Evolutionary conservation across 345 rosid species (phyloP).

Genomic region (Heritiera littoralis): DNA sequence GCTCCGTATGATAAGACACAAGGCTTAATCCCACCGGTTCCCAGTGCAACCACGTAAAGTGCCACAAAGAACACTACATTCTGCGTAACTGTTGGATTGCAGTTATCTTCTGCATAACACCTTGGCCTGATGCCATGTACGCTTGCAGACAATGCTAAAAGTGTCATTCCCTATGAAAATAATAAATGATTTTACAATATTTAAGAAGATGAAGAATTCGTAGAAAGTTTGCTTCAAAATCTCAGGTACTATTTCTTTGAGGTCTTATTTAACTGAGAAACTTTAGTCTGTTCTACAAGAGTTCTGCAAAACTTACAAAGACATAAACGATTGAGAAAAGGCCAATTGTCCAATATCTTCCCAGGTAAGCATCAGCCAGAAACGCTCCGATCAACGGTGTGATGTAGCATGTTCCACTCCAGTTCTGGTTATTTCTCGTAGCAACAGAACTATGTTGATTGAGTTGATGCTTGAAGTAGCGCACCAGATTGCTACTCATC

Average conservation of each 20-base stretch:
- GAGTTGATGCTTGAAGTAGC: constrained; percentile 22
- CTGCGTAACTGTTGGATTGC: constrained; percentile 17
- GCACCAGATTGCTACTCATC: constrained; percentile 35
- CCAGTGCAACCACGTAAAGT: constrained; percentile 30
- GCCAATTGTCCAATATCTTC: constrained; percentile 35
- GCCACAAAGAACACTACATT: constrained; percentile 19
- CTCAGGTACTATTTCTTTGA: too few relatives aligned
- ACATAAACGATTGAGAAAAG: constrained; percentile 26
- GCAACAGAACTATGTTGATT: constrained; percentile 25
- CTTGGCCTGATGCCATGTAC: constrained; percentile 20
- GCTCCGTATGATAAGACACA: constrained; percentile 32
- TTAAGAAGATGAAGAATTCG: too few relatives aligned
- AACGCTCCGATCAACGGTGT: constrained; percentile 34
- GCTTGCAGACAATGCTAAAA: constrained; percentile 20
- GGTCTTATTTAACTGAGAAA: too few relatives aligned
- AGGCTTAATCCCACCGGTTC: constrained; percentile 29
- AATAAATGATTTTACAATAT: too few relatives aligned
- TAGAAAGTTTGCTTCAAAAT: too few relatives aligned
- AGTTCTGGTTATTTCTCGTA: constrained; percentile 24
- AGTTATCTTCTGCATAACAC: constrained; percentile 21
- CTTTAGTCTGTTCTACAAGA: too few relatives aligned
- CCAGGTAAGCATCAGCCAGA: constrained; percentile 28
- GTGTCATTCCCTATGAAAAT: constrained; percentile 17
- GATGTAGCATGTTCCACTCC: constrained; percentile 36
- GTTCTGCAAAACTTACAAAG: neutral